These are phyloP conservation scores for Syncephalis fuscata DNA, from an alignment of 371 early-diverging fungal genomes.

Conservation along the genomic window DNA sequence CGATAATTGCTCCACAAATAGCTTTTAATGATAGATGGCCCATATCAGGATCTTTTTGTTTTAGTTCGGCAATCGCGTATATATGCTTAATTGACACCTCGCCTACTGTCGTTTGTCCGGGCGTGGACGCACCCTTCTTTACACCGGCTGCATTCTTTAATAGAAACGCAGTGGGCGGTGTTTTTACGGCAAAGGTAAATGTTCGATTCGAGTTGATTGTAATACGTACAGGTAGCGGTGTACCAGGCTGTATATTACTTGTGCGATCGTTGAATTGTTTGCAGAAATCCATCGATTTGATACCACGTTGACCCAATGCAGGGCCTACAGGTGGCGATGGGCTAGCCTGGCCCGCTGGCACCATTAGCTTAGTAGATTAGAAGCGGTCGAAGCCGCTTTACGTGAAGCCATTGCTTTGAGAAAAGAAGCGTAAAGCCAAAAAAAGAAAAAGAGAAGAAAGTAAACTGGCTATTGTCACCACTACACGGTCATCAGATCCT, in stretches of 20 bases:
- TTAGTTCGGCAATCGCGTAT: constrained; percentile 88
- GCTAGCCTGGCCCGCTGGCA: constrained; percentile 84
- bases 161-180: constrained; percentile 84
- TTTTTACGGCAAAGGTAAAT: constrained; percentile 70
- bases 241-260: constrained; percentile 60
- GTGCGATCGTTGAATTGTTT: constrained; percentile 96
- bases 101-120: constrained; percentile 63
- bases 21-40: constrained; percentile 48
- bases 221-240: constrained; percentile 75
- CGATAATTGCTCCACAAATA: constrained; percentile 60
- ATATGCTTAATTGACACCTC: constrained; percentile 78
- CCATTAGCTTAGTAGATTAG: constrained; percentile 21
- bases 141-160: constrained; percentile 85
- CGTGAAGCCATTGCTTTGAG: background rate
- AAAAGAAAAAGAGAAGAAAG: too few relatives aligned
- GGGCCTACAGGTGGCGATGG: constrained; percentile 94
- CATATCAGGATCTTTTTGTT: constrained; percentile 67
- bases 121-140: constrained; percentile 62
- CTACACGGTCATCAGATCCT: too few relatives aligned
- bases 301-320: constrained; percentile 91
- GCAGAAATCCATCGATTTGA: constrained; percentile 97
- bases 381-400: background rate
- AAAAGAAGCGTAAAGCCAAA: too few relatives aligned
- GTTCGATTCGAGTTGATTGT: constrained; percentile 81
- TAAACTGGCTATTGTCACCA: too few relatives aligned